Base-by-base conservation (phyloP, 1,139 yeast species). In the Candida sp. region DNA sequence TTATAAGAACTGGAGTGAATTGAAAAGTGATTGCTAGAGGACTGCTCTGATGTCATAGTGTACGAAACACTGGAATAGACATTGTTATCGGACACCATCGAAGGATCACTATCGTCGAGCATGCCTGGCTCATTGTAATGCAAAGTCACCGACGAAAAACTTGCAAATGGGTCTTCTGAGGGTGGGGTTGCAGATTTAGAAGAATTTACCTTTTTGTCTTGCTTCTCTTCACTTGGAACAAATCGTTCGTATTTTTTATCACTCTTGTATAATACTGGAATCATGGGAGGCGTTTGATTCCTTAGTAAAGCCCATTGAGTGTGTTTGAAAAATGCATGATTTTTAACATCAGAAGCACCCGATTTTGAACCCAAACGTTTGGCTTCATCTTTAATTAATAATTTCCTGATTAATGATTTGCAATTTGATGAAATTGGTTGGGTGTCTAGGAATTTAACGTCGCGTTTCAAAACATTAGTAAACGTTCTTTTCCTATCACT, bases 271-370 rank as follows among this genome's bases (percentile, higher is more conserved):
- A 90, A 75, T 0, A 86, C 86, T 0, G 99, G 99, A 23, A 93
- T 82, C 82, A 93, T 85, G 9, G 99, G 99, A 1, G 99, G 98
- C 46, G 85, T 84, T 58, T 86, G 95, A 63, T 93, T 88, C 53
- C 99, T 77, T 48, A 93, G 70, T 49, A 93, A 70, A 0, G 99
- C 98, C 99, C 99, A 93, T 59, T 90, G 96, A 1, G 90, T 84
- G 55, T 74, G 85, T 59, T 90, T 91, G 73, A 93, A 93, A 56
- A 90, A 95, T 0, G 87, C 82, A 61, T 95, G 99, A 46, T 80
- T 82, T 58, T 93, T 93, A 44, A 93, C 81, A 57, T 93, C 99
- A 1, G 96, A 84, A 0, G 99, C 99, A 21, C 99, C 99, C 36
- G 91, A 82, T 49, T 85, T 83, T 11, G 96, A 87, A 1, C 99